Evolutionary conservation across 352 stramenopile genomes (phyloP).

Genomic region (Phytophthora megakarya): DNA sequence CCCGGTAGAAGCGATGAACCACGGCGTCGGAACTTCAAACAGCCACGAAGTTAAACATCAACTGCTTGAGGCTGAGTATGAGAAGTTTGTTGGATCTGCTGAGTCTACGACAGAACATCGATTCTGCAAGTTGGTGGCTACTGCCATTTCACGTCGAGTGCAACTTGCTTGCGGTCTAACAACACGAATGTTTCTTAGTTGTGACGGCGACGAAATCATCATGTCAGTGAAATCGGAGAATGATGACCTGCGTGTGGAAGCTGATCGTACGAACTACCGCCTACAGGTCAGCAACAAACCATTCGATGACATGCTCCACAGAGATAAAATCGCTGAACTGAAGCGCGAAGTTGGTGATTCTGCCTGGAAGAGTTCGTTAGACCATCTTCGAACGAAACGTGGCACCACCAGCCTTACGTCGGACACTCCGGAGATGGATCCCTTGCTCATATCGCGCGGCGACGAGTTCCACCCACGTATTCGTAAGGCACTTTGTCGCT

Average conservation of each 20-base stretch:
- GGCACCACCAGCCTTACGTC: conserved; percentile 33
- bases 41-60: conserved; percentile 31
- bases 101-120: conserved; percentile 48
- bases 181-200: conserved; percentile 70
- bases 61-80: conserved; percentile 60
- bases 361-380: conserved; percentile 45
- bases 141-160: conserved; percentile 56
- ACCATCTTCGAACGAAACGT: conserved; percentile 51
- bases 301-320: conserved; percentile 57
- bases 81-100: conserved; percentile 43
- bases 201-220: conserved; percentile 70
- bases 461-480: conserved; percentile 56
- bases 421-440: conserved; percentile 67
- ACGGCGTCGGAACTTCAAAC: conserved; percentile 29
- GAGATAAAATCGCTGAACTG: conserved; percentile 56
- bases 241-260: conserved; percentile 67
- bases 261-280: conserved; percentile 65
- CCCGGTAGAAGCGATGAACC: conserved; percentile 25
- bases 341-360: conserved; percentile 51
- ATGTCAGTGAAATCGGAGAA: conserved; percentile 78
- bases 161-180: conserved; percentile 74
- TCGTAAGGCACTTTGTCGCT: conserved; percentile 46
- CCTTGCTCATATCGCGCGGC: conserved; percentile 54
- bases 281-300: conserved; percentile 73
- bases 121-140: conserved; percentile 69